Conservation (phyloP, 139 green algal species). For the Closterium sp. region DNA sequence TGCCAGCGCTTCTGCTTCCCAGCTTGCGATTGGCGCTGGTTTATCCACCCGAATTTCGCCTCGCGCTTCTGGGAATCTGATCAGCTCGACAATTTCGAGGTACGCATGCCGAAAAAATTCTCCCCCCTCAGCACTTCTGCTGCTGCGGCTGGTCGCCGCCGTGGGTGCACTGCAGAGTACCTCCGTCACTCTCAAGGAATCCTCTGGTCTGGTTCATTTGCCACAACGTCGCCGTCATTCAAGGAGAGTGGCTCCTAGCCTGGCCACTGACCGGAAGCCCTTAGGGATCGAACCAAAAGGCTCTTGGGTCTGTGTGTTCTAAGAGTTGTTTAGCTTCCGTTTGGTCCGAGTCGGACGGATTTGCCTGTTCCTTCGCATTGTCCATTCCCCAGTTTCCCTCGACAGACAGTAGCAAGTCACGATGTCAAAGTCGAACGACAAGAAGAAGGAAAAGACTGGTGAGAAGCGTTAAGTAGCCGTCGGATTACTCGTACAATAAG, state of each 20-base stretch:
- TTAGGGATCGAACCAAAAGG: not conserved
- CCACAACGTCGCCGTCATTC: not conserved
- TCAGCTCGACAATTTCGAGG: not conserved
- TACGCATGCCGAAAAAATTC: not conserved
- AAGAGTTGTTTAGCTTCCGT: too few relatives aligned
- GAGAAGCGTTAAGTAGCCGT: not conserved
- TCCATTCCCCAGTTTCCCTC: not conserved
- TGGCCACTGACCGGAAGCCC: not conserved
- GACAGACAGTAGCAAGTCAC: not conserved
- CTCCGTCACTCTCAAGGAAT: not conserved
- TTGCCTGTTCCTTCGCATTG: not conserved
- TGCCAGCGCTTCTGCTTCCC: not conserved
- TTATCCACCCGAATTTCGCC: not conserved
- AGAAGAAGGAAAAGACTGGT: not conserved
- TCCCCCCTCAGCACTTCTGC: not conserved
- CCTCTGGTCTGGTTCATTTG: not conserved
- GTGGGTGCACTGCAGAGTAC: too few relatives aligned
- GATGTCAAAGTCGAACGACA: not conserved
- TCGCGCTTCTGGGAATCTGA: not conserved
- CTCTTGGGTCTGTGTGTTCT: not conserved
- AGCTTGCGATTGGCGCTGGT: not conserved
- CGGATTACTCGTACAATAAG: not conserved
- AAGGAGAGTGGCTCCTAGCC: not conserved
- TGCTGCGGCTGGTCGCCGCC: not conserved
- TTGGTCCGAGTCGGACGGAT: too few relatives aligned